These are phyloP conservation scores for Backusella tuberculispora DNA, from an alignment of 192 early-diverging fungal species.

Conservation along the genomic window DNA sequence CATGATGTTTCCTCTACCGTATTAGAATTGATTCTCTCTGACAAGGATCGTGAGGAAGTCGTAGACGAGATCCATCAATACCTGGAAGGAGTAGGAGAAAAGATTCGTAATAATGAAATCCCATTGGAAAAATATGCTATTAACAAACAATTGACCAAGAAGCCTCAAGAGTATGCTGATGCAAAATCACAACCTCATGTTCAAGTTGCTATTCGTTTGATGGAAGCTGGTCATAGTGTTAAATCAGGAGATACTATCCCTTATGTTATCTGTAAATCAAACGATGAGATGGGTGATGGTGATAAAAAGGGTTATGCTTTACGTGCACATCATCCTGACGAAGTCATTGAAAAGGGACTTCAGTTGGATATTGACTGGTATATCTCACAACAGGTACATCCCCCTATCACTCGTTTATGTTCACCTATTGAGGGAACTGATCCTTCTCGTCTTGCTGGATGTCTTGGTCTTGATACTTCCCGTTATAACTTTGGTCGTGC, in stretches of 20 bases:
- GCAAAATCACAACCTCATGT: conserved; percentile 92
- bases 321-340: conserved; percentile 71
- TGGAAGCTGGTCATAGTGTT: conserved; percentile 64
- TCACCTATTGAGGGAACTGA: conserved; percentile 89
- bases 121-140: conserved; percentile 87
- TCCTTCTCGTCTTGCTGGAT: conserved; percentile 73
- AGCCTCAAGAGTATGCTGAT: conserved; percentile 90
- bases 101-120: conserved; percentile 70
- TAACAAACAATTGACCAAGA: conserved; percentile 91
- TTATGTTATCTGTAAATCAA: conserved; percentile 79
- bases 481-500: conserved; percentile 55
- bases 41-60: conserved; percentile 66
- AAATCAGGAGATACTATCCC: conserved; percentile 91
- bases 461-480: conserved; percentile 78
- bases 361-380: conserved; percentile 88
- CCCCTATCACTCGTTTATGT: conserved; percentile 82
- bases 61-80: conserved; percentile 82
- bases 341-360: conserved; percentile 63
- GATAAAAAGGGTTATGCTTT: conserved; percentile 59
- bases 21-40: conserved; percentile 61
- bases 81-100: conserved; percentile 65
- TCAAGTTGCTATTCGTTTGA: conserved; percentile 86
- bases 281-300: conserved; percentile 29
- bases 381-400: conserved; percentile 87
- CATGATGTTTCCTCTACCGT: conserved; percentile 85